A percentile compares a stretch with the other conserved stretches of the same genome.
Evolutionary conservation across 306 rosid genomes (phyloP).

Genomic region (Quercus wislizeni): DNA sequence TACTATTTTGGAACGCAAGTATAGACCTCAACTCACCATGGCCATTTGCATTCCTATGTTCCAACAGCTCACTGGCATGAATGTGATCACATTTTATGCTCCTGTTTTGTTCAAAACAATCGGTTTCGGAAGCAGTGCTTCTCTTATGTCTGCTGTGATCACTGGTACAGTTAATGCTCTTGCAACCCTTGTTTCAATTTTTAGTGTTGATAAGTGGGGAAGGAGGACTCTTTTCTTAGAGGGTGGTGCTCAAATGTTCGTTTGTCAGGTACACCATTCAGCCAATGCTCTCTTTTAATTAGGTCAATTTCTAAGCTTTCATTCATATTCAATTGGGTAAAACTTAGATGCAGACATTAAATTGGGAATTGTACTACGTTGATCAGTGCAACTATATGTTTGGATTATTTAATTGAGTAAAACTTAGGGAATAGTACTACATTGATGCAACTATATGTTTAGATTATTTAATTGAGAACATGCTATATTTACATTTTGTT

Average conservation of each 20-base stretch:
- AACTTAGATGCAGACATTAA: not conserved
- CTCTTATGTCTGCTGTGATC: constrained; percentile 65
- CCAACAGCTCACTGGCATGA: constrained; percentile 80
- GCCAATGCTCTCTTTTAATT: not conserved
- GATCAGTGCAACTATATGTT: too few relatives aligned
- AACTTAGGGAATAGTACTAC: too few relatives aligned
- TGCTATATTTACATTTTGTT: too few relatives aligned
- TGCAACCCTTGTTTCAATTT: constrained; percentile 49
- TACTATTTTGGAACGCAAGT: constrained; percentile 44
- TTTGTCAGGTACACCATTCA: constrained; percentile 45
- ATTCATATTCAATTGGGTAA: not conserved
- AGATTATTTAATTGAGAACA: too few relatives aligned
- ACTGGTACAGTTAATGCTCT: constrained; percentile 45
- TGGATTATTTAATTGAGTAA: too few relatives aligned
- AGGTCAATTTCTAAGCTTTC: not conserved
- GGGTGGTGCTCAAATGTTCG: constrained; percentile 77
- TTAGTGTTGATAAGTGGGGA: constrained; percentile 58
- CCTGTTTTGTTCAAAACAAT: constrained; percentile 76
- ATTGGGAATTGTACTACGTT: not conserved
- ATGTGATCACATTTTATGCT: constrained; percentile 77
- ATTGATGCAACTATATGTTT: too few relatives aligned
- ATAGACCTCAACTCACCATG: constrained; percentile 64
- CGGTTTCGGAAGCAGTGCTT: constrained; percentile 63
- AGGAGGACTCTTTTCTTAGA: constrained; percentile 64
- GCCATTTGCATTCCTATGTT: constrained; percentile 69